Base-by-base conservation (phyloP, 306 rosid genomes). In the Adenanthera pavonina region DNA sequence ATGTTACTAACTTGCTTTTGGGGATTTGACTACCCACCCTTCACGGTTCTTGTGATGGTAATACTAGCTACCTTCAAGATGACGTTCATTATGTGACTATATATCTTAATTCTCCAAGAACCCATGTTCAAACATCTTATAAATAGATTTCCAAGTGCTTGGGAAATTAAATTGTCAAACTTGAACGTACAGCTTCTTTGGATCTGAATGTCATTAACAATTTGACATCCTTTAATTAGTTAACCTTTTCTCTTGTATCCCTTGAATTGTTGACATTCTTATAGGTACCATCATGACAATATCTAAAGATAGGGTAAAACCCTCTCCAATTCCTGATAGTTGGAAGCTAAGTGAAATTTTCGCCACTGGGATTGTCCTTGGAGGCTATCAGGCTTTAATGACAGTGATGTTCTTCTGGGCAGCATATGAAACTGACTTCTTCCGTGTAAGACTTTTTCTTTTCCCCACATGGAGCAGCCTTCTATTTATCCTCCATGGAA, bases 11-110 rank as follows among this genome's bases (percentile, higher is more conserved):
- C 85, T 54, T 77, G 86, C 85, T 77, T 89, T 62, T 91, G 95
- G 95, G 57, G 78, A 75, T 91, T 88, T 53, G 88, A 91, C 82
- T 91, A 89, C 76, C 93, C 95, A 71, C 95, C 95, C 68, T 89
- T 89, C 74, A 91, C 88, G 93, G 90, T 89, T 86, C 93, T 91
- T 62, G 86, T 91, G 95, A 91, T 78, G 95, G 95, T 91, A 83
- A 84, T 81, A 71, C 71, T 30, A 65, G n/a, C 86, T 57, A 30
- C 77, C 82, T 65, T 62, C 30, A 25, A 38, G 41, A 2, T 38
- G 41, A 38, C 5, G 41, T 38, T 38, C 5, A 5, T 3, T 38
- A 38, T 38, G 41, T 38, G 41, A 38, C 5, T 25, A 25, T 25
- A 25, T 38, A 38, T 38, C 41, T 38, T 38, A 38, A 38, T 38